Conservation (phyloP, 768 basidiomycete species). For the Boletus huronensis region DNA sequence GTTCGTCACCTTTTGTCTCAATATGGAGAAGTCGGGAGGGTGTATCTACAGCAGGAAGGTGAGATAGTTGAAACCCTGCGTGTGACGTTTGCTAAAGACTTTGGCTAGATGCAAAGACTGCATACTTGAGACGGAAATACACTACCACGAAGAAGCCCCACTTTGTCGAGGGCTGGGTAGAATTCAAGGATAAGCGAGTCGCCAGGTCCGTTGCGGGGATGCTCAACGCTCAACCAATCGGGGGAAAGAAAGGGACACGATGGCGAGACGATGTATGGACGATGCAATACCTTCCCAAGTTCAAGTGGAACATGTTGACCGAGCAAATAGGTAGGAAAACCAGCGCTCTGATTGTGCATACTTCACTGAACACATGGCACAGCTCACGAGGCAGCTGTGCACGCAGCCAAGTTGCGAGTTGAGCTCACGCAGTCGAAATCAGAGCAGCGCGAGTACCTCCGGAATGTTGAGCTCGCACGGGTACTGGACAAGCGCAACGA, state of each 20-base stretch:
- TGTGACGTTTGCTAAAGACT: not conserved
- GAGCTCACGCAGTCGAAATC: slow-evolving; percentile 83
- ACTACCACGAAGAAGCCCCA: slow-evolving; percentile 83
- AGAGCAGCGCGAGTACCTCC: slow-evolving; percentile 91
- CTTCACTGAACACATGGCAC: slow-evolving; percentile 11
- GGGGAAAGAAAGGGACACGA: slow-evolving; percentile 84
- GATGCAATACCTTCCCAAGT: slow-evolving; percentile 96
- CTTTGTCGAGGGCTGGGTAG: slow-evolving; percentile 97
- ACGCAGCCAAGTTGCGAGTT: slow-evolving; percentile 83
- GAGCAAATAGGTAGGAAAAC: slow-evolving; percentile 91
- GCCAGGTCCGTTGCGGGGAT: slow-evolving; percentile 89
- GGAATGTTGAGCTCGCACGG: slow-evolving; percentile 89
- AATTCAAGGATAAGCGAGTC: slow-evolving; percentile 91
- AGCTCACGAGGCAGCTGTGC: slow-evolving; percentile 93
- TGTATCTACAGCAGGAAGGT: slow-evolving; percentile 95
- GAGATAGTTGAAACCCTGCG: slow-evolving; percentile 16
- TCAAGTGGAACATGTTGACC: slow-evolving; percentile 98
- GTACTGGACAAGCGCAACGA: slow-evolving; percentile 79
- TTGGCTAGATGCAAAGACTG: slow-evolving; percentile 72
- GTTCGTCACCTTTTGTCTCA: slow-evolving; percentile 89
- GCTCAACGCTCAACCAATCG: slow-evolving; percentile 94
- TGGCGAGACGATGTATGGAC: slow-evolving; percentile 99
- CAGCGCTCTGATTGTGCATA: not conserved
- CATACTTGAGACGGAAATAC: slow-evolving; percentile 77
- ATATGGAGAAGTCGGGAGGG: slow-evolving; percentile 87